Conservation (phyloP, 2,329 filamentous ascomycete species). For the Phialocephala sp. region DNA sequence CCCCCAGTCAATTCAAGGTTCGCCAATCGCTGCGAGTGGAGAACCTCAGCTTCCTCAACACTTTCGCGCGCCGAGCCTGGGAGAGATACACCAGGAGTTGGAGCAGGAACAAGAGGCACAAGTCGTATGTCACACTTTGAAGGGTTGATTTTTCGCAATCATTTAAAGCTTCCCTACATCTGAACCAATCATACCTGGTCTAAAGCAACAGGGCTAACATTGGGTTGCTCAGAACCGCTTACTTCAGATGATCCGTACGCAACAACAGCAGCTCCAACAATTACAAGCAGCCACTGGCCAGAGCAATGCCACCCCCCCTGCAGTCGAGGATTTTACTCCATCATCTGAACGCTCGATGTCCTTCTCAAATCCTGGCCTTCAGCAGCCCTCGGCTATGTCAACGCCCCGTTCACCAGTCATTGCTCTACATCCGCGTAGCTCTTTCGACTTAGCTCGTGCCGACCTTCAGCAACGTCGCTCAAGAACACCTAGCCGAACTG, state of each 20-base stretch:
- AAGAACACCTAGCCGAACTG: constrained; percentile 61
- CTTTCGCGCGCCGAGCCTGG: constrained; percentile 71
- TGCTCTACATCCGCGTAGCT: constrained; percentile 55
- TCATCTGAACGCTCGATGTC: constrained; percentile 52
- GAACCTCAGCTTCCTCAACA: constrained; percentile 71
- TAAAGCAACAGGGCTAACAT: background rate
- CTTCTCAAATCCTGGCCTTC: constrained; percentile 44
- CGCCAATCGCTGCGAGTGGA: constrained; percentile 48
- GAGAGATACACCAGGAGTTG: constrained; percentile 79
- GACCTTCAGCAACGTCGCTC: constrained; percentile 60
- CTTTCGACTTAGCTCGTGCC: constrained; percentile 62
- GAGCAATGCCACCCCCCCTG: constrained; percentile 48
- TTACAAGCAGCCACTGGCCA: constrained; percentile 53
- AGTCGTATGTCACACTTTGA: constrained; percentile 57
- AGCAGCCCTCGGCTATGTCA: constrained; percentile 49
- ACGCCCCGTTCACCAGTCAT: constrained; percentile 55
- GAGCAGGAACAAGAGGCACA: constrained; percentile 82
- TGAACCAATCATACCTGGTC: too few species aligned
- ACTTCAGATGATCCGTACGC: constrained; percentile 75
- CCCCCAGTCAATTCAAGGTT: constrained; percentile 54
- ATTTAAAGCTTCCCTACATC: too few species aligned
- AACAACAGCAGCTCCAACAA: constrained; percentile 72
- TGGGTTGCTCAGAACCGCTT: constrained; percentile 66
- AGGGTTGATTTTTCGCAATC: background rate
- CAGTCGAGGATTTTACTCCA: constrained; percentile 49